Evolutionary conservation across 2,329 filamentous ascomycete species (phyloP), one percentile per base, ranked within the genome.

Genomic region (Fusarium succisae): DNA sequence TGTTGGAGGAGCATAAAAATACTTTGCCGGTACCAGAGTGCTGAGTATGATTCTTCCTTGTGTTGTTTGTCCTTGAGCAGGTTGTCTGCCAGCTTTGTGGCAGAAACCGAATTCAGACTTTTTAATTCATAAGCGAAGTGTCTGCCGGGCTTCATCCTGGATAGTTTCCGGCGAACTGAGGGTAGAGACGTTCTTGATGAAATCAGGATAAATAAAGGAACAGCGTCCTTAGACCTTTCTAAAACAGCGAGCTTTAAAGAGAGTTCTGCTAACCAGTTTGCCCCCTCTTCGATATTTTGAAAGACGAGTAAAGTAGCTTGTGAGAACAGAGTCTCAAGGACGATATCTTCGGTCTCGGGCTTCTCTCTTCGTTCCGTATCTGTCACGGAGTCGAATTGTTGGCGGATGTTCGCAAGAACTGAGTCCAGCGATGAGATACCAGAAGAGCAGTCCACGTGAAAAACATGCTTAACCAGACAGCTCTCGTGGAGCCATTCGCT

Each of bases 251-350:
- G 39, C 39, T 43, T n/a, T 10, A 14, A 43, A 43, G 0, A 10
- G 13, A 43, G 2, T 43, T 43, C 22, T n/a, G 13, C 14, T 9
- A 43, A n/a, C 13, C 39, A 43, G 22, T 14, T n/a, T 43, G 22
- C 20, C 2, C 22, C 0, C 6, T 15, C 22, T 1, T 15, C 22
- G 22, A 4, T 1, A 5, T n/a, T 43, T n/a, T n/a, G 3, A 6
- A 43, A n/a, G 39, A 43, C 14, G 8, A 43, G 39, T 10, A 43
- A n/a, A 6, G 22, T 43, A n/a, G 39, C 22, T 14, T 43, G 22
- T 43, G 22, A n/a, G 13, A 15, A n/a, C 13, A 43, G 9, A n/a
- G 39, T 14, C 22, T 15, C 13, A 43, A 2, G 1, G 0, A n/a
- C 5, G 22, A 0, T 13, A n/a, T 43, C 22, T 8, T n/a, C 22